phyloP scores from a whole-genome alignment of 495 filamentous ascomycete genomes.

The Neurospora sp. region DNA sequence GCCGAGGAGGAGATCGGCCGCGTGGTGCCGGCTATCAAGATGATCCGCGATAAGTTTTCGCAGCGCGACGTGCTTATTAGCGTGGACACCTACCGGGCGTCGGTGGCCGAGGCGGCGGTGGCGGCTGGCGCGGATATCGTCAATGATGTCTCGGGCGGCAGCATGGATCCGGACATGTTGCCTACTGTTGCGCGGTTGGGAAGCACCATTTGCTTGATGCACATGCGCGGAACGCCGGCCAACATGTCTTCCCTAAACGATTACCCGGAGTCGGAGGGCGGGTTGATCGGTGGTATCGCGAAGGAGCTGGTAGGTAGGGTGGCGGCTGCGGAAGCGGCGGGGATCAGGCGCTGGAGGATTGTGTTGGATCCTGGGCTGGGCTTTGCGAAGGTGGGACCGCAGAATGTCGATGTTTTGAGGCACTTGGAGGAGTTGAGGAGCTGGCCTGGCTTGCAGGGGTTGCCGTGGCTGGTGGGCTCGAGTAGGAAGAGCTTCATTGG shows the following conservation, averaged over 20 bases:
- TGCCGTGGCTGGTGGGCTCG: conserved; percentile 85
- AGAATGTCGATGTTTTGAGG: conserved; percentile 74
- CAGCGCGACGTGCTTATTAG: conserved; percentile 57
- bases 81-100: conserved; percentile 85
- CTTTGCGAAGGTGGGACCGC: conserved; percentile 73
- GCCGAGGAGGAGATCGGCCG: conserved; percentile 66
- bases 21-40: conserved; percentile 64
- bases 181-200: conserved; percentile 66
- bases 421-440: conserved; percentile 51
- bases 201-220: conserved; percentile 83
- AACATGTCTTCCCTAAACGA: conserved; percentile 65
- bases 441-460: conserved; percentile 52
- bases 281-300: conserved; percentile 60
- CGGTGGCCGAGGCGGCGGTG: conserved; percentile 72
- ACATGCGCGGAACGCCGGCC: conserved; percentile 81
- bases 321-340: conserved; percentile 67
- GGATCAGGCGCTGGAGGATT: conserved; percentile 85
- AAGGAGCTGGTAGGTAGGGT: conserved; percentile 62
- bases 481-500: conserved; percentile 91
- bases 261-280: conserved; percentile 52
- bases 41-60: conserved; percentile 59
- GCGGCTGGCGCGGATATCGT: conserved; percentile 83
- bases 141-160: conserved; percentile 86
- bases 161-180: conserved; percentile 74
- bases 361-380: conserved; percentile 91